These are phyloP conservation scores for Venturia pyrina DNA, from an alignment of 2,329 filamentous ascomycete species.

Conservation along the genomic window DNA sequence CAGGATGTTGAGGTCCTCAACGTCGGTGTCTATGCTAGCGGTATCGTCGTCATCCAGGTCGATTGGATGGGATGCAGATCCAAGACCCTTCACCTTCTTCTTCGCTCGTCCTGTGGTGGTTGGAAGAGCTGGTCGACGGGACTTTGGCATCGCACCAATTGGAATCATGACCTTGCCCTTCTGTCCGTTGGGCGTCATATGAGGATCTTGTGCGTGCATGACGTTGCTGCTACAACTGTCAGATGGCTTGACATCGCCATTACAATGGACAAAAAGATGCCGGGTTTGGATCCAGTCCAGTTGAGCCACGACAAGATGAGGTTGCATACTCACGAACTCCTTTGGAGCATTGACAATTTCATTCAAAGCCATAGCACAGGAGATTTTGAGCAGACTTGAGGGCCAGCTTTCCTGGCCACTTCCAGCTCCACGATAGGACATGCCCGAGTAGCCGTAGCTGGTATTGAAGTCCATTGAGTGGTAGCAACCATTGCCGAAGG, in stretches of 20 bases:
- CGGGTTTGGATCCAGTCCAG: constrained; percentile 84
- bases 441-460: constrained; percentile 43
- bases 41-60: constrained; percentile 22
- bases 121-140: constrained; percentile 25
- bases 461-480: constrained; percentile 52
- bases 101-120: constrained; percentile 21
- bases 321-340: constrained; percentile 45
- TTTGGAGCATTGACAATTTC: constrained; percentile 70
- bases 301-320: constrained; percentile 63
- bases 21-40: constrained; percentile 32
- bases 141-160: constrained; percentile 38
- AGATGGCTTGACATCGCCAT: neutral
- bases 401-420: constrained; percentile 43
- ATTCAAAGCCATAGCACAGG: constrained; percentile 59
- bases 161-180: constrained; percentile 39
- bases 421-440: neutral
- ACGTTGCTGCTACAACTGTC: neutral
- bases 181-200: constrained; percentile 32
- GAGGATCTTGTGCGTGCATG: constrained; percentile 30
- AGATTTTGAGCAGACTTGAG: constrained; percentile 52
- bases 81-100: constrained; percentile 18
- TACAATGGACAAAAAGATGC: constrained; percentile 59
- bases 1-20: constrained; percentile 38
- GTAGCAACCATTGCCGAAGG: constrained; percentile 73
- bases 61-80: constrained; percentile 25